Conservation (phyloP, 73 alveolate genomes). For the Paramecium sexaurelia region DNA sequence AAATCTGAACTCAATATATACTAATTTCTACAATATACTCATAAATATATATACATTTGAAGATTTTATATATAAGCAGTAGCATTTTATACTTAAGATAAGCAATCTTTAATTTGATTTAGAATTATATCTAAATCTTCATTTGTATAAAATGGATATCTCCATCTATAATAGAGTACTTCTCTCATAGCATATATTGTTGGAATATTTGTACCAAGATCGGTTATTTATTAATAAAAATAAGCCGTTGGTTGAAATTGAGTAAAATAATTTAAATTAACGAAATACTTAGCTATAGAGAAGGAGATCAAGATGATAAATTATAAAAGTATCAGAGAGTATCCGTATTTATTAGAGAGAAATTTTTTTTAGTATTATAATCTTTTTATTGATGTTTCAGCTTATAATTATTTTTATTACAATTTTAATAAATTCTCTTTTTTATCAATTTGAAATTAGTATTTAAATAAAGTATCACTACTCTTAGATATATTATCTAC, state of each 20-base stretch:
- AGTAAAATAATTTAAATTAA: neutral
- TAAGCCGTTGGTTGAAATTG: slow-evolving; percentile 30
- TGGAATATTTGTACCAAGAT: slow-evolving; percentile 34
- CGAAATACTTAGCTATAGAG: neutral
- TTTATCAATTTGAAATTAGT: neutral
- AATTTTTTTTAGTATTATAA: neutral
- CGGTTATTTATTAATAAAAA: neutral
- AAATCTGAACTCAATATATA: neutral
- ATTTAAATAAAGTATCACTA: slow-evolving; percentile 2
- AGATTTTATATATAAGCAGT: neutral
- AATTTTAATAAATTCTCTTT: neutral
- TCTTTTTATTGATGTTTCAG: neutral
- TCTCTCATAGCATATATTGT: slow-evolving; percentile 55
- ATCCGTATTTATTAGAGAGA: neutral
- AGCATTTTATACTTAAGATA: neutral
- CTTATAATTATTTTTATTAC: slow-evolving; percentile 12
- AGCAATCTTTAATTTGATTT: neutral
- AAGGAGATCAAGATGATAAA: neutral
- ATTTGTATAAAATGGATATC: slow-evolving; percentile 29
- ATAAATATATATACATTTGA: neutral
- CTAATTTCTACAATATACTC: neutral
- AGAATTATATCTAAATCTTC: neutral
- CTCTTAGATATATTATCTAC: neutral
- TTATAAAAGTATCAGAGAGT: neutral
- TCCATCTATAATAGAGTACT: slow-evolving; percentile 42